Evolutionary conservation across 306 rosid species (phyloP).

Genomic region (Crotalaria pallida): DNA sequence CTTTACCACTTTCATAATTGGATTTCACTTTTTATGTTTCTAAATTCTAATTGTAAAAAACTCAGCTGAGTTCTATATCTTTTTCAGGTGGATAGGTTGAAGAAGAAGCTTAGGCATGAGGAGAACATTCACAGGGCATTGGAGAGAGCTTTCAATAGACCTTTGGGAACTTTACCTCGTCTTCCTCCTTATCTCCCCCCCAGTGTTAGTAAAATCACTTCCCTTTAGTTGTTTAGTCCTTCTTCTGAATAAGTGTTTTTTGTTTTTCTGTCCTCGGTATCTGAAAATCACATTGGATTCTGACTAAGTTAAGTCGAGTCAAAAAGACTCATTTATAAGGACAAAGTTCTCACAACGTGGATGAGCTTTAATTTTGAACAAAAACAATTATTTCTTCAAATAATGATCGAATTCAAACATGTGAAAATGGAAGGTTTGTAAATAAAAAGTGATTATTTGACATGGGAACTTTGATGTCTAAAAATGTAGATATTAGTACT

Average conservation of each 20-base stretch:
- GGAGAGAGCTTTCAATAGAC: constrained; percentile 85
- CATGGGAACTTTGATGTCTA: not conserved
- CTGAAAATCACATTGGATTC: no score
- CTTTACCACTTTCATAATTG: not conserved
- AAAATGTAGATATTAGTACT: constrained; percentile 60
- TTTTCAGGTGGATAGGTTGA: constrained; percentile 73
- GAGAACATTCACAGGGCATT: constrained; percentile 86
- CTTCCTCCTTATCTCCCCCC: constrained; percentile 95
- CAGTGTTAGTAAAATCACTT: constrained; percentile 40
- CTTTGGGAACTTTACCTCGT: constrained; percentile 93
- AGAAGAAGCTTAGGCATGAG: constrained; percentile 85
- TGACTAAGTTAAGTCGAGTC: no score
- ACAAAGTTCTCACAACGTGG: no score
- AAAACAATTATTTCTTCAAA: no score
- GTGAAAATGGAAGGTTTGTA: no score
- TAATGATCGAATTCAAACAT: no score
- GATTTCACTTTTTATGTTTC: not conserved
- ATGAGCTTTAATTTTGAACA: no score
- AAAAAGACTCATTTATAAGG: no score
- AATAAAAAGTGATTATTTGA: not conserved
- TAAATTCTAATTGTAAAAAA: not conserved
- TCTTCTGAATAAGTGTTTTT: no score
- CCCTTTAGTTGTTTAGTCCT: not conserved
- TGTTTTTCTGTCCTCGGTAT: not conserved
- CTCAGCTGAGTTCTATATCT: constrained; percentile 12